Base-by-base conservation (phyloP, 345 rosid genomes). In the Punica granatum region DNA sequence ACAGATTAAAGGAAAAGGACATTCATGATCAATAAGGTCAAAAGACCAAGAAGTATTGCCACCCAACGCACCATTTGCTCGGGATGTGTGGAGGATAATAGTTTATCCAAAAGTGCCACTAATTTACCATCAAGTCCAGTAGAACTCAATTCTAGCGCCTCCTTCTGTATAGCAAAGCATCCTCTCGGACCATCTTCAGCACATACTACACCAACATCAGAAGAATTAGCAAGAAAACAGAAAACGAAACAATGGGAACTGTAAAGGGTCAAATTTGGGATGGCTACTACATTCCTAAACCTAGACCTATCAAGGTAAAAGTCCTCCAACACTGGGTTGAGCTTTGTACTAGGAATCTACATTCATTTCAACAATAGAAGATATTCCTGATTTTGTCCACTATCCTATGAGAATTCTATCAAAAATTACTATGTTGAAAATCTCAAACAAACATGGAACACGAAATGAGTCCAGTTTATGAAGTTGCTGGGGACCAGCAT, bases 51-150 rank as follows among this genome's bases (percentile, higher is more conserved):
- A 42, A 59, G 19, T 35, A 60, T 32, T 21, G 46, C 19, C 44
- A 41, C 39, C 13, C 43, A 30, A 63, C 77, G 68, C 75, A 93
- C 94, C 96, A 94, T 87, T 69, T 84, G 76, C 68, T 81, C 83
- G 11, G 94, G 92, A 75, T 84, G 85, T 77, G 64, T 75, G 63
- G 86, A 79, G 4, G 88, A 83, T 41, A 89, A 67, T 72, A 89
- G 95, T 46, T 63, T 78, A 72, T 84, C 79, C 61, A 91, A 75
- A 41, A 88, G 77, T 64, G 78, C 80, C 44, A 86, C 74, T 74
- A 84, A 83, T 78, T 75, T 86, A 68, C 71, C 67, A 78, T 91
- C 97, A 71, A 94, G 77, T 72, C 97, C 97, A 80, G 79, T 87
- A 68, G 92, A 88, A 78, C 91, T 84, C 78, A 94, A 75, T 78